These are phyloP conservation scores for Tubosaeta sp. DNA, from an alignment of 768 basidiomycete species.

Conservation along the genomic window DNA sequence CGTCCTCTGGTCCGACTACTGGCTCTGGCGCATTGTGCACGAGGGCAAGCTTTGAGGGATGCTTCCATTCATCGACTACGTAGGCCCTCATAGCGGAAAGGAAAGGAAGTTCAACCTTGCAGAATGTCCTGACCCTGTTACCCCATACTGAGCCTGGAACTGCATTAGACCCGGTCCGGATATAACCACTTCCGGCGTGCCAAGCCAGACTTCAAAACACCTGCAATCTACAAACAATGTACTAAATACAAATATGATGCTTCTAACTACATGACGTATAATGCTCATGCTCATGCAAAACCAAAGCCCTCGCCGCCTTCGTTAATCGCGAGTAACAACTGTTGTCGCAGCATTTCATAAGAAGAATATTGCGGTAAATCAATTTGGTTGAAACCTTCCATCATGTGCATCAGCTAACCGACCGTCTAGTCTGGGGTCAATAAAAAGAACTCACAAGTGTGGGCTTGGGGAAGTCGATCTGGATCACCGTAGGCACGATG, in stretches of 20 bases:
- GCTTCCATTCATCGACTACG: conserved; percentile 62
- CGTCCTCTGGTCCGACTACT: conserved; percentile 41
- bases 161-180: conserved; percentile 3
- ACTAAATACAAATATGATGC: conserved; percentile 32
- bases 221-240: conserved; percentile 5
- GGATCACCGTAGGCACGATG: conserved; percentile 88
- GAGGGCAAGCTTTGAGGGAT: conserved; percentile 61
- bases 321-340: conserved; percentile 86
- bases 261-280: conserved; percentile 24
- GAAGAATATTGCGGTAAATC: conserved; percentile 93
- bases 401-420: conserved; percentile 10
- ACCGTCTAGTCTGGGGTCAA: neutral
- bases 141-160: neutral
- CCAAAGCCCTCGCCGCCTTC: conserved; percentile 97
- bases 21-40: conserved; percentile 58
- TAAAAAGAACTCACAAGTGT: conserved; percentile 62
- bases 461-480: conserved; percentile 83
- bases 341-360: conserved; percentile 93
- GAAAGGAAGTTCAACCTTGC: neutral
- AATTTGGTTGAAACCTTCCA: conserved; percentile 85
- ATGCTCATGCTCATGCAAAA: conserved; percentile 46
- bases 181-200: neutral
- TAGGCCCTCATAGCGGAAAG: conserved; percentile 65
- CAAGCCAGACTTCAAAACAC: neutral
- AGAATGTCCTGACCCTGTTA: neutral